A percentile compares a stretch with the other conserved stretches of the same genome.
These are phyloP conservation scores for Aechmea fasciata DNA, from an alignment of 176 grass and related monocot genomes.

Conservation along the genomic window DNA sequence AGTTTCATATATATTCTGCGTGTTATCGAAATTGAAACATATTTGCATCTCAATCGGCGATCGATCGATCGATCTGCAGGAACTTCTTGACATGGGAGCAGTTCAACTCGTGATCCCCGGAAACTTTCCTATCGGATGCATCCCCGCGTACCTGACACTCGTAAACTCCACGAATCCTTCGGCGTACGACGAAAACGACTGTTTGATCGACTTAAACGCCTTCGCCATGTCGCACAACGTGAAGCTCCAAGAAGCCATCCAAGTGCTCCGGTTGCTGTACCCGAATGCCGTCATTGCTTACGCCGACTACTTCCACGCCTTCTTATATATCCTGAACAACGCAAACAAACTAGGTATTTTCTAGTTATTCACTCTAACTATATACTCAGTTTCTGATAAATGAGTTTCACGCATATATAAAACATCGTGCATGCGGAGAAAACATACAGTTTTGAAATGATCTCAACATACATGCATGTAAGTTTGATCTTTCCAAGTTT, in stretches of 20 bases:
- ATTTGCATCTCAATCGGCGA: too few species aligned
- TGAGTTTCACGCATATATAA: too few species aligned
- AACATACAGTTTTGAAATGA: too few species aligned
- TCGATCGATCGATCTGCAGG: constrained; percentile 2
- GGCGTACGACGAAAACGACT: neutral
- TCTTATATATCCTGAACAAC: neutral
- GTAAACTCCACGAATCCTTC: neutral
- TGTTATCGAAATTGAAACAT: too few species aligned
- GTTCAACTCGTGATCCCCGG: constrained; percentile 6
- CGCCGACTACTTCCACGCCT: constrained; percentile 1
- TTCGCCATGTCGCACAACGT: constrained; percentile 2
- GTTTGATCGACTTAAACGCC: neutral
- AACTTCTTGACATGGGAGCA: constrained; percentile 8
- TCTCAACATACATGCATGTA: neutral
- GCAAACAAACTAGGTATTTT: neutral
- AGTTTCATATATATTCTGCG: too few species aligned
- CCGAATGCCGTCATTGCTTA: neutral
- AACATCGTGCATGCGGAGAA: too few species aligned
- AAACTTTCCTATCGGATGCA: constrained; percentile 7
- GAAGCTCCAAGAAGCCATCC: neutral
- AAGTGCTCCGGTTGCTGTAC: neutral
- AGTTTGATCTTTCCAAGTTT: neutral
- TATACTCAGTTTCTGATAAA: too few species aligned
- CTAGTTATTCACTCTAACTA: too few species aligned
- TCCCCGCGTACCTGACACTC: neutral